Evolutionary conservation across 169 alveolate genomes (phyloP), one percentile per base, ranked within the genome.

Genomic region (Eimeria maxima): DNA sequence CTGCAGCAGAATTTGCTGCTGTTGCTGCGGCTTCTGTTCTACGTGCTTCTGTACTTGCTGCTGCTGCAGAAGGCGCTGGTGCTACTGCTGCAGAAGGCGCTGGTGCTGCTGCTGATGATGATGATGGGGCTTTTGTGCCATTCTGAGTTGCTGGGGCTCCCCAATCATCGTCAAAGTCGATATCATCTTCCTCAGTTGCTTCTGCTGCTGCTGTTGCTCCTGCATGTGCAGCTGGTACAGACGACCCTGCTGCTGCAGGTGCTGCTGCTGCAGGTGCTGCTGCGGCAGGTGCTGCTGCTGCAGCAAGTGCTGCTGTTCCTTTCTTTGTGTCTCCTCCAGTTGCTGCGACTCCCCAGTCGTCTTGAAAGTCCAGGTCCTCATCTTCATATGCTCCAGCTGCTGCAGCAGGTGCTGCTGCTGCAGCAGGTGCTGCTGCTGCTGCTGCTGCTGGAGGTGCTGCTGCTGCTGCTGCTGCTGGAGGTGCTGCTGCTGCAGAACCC

Each of bases 341-440:
- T 44, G 65, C 65, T 13, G 45, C 44, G 7, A 47, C 67, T 44
- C 89, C 89, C 89, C 89, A 80, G 45, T 80, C 89, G 38, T 80
- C 89, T 14, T 80, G 60, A 27, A 80, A 80, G 44, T 80, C 89
- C 38, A 80, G 7, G 65, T 80, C 89, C 33, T 80, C 89, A 18
- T 44, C 89, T n/a, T 42, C 44, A 29, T 20, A 22, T 80, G 67
- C 89, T 44, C 33, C 89, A 22, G 67, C 89, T 80, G 57, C 45
- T 11, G 38, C 89, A 18, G 24, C 67, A 16, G 89, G 44, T 7
- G 89, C 69, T 14, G 88, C 88, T 14, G 88, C 65, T 3, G 63
- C 63, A 8, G 88, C 88, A 20, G 60, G 50, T 76, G 33, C 88
- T 42, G 65, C 88, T 13, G 42, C 29, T 38, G 88, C 88, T 29